A percentile compares a stretch with the other conserved stretches of the same genome.
These are phyloP conservation scores for Cytidiella melzeri DNA, from an alignment of 768 basidiomycete species.

Conservation along the genomic window DNA sequence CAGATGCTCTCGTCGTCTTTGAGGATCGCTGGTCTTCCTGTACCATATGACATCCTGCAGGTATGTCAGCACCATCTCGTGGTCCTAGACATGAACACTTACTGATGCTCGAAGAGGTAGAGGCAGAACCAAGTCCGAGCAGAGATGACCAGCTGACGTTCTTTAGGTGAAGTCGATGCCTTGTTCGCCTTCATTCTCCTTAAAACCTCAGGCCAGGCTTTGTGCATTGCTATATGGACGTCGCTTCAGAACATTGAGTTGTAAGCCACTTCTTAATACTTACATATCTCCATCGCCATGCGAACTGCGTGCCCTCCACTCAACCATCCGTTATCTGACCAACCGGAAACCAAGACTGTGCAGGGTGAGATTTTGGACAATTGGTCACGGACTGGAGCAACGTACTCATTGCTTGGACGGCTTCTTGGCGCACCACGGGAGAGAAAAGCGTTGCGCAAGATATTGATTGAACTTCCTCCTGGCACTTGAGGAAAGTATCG, in stretches of 20 bases:
- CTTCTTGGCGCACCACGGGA: slow-evolving; percentile 78
- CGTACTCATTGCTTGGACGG: slow-evolving; percentile 91
- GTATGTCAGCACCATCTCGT: slow-evolving; percentile 10
- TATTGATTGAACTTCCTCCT: slow-evolving; percentile 82
- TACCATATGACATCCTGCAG: slow-evolving; percentile 87
- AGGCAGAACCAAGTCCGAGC: slow-evolving; percentile 91
- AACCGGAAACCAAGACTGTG: slow-evolving; percentile 83
- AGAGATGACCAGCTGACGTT: slow-evolving; percentile 74
- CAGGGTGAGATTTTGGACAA: slow-evolving; percentile 2
- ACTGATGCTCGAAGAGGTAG: slow-evolving; percentile 94
- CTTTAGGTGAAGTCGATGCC: slow-evolving; percentile 47
- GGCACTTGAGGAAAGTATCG: slow-evolving; percentile 63
- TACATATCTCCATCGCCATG: slow-evolving; percentile 93
- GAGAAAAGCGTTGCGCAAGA: slow-evolving; percentile 84
- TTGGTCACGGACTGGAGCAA: background rate
- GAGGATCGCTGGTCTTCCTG: slow-evolving; percentile 86
- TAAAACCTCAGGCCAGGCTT: slow-evolving; percentile 81
- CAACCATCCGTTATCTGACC: slow-evolving; percentile 95
- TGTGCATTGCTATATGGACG: slow-evolving; percentile 66
- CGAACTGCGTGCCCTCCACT: slow-evolving; percentile 94
- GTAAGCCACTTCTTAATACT: slow-evolving; percentile 19
- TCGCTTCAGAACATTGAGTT: background rate
- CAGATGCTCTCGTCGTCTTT: slow-evolving; percentile 90
- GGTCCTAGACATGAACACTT: slow-evolving; percentile 25
- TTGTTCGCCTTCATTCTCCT: slow-evolving; percentile 72